Base-by-base conservation (phyloP, 441 rosid species). In the Gossypium davidsonii region DNA sequence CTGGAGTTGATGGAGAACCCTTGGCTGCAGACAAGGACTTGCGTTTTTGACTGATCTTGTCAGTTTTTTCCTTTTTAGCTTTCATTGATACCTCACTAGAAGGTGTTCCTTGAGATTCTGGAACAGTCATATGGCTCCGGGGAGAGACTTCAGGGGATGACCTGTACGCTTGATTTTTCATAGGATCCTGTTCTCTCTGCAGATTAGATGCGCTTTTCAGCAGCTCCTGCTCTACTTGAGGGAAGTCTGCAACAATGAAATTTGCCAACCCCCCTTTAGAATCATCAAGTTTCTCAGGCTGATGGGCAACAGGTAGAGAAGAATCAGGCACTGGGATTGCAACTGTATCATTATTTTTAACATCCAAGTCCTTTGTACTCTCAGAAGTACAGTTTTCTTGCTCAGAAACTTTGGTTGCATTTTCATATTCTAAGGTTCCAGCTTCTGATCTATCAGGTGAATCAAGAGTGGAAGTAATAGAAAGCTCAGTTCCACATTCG, bases 401-500 rank as follows among this genome's bases (percentile, higher is more conserved):
- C 79, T 79, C 89, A 18, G 78, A 42, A 61, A 74, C 74, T 79
- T 83, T 83, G n/a, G 82, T 72, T 70, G 75, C 85, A 67, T 76
- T 80, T 77, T 79, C 86, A 31, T 74, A 14, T n/a, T 88, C 90
- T 25, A 56, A 66, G 23, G 73, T 76, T 74, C 88, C 91, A 79
- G 39, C 79, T 75, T 95, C 96, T 46, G 80, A 87, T 79, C 52
- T 68, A 76, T 93, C 95, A 51, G 94, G 90, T 77, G 98, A 87
- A 79, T 94, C 99, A 46, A 92, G 96, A 61, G 98, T 89, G 31
- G 97, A 94, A 67, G 97, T 81, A 75, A 94, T 85, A 77, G 97
- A 94, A 67, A 94, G 96, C 75, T 94, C 97, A 1, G 97, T 89
- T 71, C 97, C 97, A 74, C 97, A 90, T 73, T 94, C 98, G 67